Base-by-base conservation (phyloP, 768 basidiomycete species). In the Cubamyces sp. region DNA sequence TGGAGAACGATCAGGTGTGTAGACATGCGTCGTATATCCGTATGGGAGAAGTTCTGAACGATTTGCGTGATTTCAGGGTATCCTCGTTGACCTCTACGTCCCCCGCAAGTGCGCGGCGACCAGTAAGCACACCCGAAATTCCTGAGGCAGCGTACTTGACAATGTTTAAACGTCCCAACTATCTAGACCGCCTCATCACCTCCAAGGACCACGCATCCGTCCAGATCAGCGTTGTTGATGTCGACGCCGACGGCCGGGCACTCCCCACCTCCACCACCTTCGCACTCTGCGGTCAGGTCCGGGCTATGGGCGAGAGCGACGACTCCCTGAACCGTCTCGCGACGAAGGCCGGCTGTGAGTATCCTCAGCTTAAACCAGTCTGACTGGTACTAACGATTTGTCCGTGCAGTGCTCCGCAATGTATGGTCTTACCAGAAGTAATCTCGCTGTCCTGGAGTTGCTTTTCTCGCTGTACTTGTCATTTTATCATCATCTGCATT, bases 11-110 rank as follows among this genome's bases (percentile, higher is more conserved):
- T 76, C 86, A 88, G 80, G 92, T 91, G 74, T 65, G 87, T 34
- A 2, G 3, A 5, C 12, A 14, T 21, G n/a, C n/a, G 5, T 23
- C n/a, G 16, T 30, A 15, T 67, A 19, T 45, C 30, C 23, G 60
- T 9, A 62, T 28, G 21, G 19, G 16, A 5, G 50, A 49, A 40
- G 16, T 45, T 56, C 64, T 64, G 52, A 69, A 18, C 30, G 52
- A 40, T 50, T 28, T 55, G 18, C 5, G 54, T 46, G 41, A 40
- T 60, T 67, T 42, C 65, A 97, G 93, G 96, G 97, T 81, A 84
- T 92, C 76, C 96, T 99, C 77, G 97, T 99, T 75, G 97, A 98
- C 85, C 95, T 99, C 80, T 99, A 99, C 83, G 96, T 98, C 74
- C 97, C 97, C 79, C 93, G 97, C 85, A 98, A 98, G 80, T 98